Evolutionary conservation across 331 rosid genomes (phyloP).

Genomic region (Cydonia oblonga): DNA sequence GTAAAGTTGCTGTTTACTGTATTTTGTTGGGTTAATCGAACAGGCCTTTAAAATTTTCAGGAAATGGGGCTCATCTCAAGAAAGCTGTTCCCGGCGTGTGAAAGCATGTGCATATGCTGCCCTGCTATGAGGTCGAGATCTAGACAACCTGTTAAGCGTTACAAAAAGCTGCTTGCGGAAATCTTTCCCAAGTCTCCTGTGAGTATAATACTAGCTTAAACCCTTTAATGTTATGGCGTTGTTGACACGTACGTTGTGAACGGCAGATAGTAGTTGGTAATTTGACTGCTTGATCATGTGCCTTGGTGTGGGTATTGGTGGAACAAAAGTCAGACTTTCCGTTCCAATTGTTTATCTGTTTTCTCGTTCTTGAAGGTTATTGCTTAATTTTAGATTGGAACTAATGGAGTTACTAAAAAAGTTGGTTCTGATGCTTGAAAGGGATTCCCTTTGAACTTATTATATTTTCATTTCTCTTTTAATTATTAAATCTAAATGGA

Average conservation of each 20-base stretch:
- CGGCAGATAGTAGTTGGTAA: neutral
- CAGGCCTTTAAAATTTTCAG: slow-evolving; percentile 12
- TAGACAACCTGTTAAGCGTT: slow-evolving; percentile 92
- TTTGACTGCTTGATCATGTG: neutral
- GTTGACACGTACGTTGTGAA: neutral
- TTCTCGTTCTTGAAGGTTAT: neutral
- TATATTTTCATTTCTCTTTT: neutral
- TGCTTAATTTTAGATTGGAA: neutral
- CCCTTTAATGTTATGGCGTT: neutral
- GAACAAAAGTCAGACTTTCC: neutral
- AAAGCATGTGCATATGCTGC: slow-evolving; percentile 90
- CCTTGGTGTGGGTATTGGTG: neutral
- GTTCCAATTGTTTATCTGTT: neutral
- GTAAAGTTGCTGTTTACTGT: neutral
- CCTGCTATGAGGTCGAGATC: slow-evolving; percentile 97
- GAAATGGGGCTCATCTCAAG: slow-evolving; percentile 88
- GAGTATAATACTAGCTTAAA: slow-evolving; percentile 3
- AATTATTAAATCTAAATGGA: neutral
- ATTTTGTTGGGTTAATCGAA: slow-evolving; percentile 6
- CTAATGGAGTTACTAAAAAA: neutral
- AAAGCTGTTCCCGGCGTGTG: slow-evolving; percentile 94
- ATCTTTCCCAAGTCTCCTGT: slow-evolving; percentile 88
- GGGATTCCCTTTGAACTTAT: neutral
- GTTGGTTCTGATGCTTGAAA: neutral
- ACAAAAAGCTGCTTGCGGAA: slow-evolving; percentile 79